Percentiles rank a stretch among this genome's conserved stretches.
Conservation (phyloP, 148 eudicot species). For the Arctostaphylos glauca region DNA sequence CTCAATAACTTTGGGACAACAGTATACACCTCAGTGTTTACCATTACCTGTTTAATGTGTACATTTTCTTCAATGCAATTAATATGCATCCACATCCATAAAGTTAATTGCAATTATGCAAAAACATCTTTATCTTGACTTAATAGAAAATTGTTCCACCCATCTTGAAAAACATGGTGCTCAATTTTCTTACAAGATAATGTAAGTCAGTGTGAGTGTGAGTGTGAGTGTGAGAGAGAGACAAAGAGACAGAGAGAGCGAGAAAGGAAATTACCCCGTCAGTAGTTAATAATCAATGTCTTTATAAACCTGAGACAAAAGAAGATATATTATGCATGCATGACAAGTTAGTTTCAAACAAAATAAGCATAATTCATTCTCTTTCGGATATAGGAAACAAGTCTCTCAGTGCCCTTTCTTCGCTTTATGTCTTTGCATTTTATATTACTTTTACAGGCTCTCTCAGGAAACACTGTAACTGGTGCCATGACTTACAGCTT, state of each 20-base stretch:
- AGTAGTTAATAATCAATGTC: background rate
- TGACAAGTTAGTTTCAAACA: background rate
- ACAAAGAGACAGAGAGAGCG: background rate
- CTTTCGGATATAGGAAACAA: too few relatives aligned
- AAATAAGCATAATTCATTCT: background rate
- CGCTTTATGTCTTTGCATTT: background rate
- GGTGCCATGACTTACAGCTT: constrained; percentile 52
- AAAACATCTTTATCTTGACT: background rate
- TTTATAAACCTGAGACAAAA: background rate
- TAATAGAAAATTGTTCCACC: background rate
- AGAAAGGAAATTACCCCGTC: background rate
- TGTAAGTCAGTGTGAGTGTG: background rate
- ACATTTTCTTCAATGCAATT: background rate
- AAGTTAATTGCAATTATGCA: background rate
- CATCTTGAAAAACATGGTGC: background rate
- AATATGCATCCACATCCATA: background rate
- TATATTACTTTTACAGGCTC: constrained; percentile 34
- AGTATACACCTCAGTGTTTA: background rate
- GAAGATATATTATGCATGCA: background rate
- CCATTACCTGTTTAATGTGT: background rate
- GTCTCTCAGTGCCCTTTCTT: too few relatives aligned
- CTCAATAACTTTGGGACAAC: background rate
- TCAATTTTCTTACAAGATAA: background rate
- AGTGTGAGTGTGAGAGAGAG: too few relatives aligned
- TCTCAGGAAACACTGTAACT: constrained; percentile 22